A percentile compares a stretch with the other conserved stretches of the same genome.
Evolutionary conservation across 2,329 filamentous ascomycete species (phyloP).

Genomic region (Aciculosporium take): DNA sequence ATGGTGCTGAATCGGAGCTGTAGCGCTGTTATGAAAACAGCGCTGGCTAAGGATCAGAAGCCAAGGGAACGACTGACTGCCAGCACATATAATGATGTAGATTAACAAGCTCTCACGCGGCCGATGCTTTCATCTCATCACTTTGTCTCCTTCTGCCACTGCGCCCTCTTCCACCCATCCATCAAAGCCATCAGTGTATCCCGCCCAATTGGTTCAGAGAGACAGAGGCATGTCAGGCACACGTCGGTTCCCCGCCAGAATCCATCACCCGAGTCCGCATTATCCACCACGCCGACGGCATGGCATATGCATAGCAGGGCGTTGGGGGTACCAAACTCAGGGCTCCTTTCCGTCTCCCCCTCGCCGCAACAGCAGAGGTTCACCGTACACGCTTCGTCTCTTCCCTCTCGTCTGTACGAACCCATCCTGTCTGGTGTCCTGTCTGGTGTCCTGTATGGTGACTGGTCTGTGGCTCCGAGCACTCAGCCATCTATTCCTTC

Average conservation of each 20-base stretch:
- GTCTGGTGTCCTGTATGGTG: too few relatives aligned
- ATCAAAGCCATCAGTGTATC: neutral
- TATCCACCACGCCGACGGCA: neutral
- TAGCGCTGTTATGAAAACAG: constrained; percentile 14
- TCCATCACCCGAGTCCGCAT: neutral
- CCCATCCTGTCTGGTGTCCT: neutral
- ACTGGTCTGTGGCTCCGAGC: too few relatives aligned
- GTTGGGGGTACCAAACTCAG: constrained; percentile 12
- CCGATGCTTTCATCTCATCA: neutral
- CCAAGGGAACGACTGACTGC: neutral
- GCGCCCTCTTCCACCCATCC: neutral
- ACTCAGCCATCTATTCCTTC: too few relatives aligned
- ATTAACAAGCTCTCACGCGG: neutral
- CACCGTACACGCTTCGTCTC: neutral
- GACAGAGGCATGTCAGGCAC: neutral
- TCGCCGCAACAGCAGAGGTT: neutral
- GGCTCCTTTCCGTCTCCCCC: neutral
- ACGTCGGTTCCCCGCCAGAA: neutral
- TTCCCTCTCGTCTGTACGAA: neutral
- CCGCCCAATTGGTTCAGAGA: neutral
- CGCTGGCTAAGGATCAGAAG: neutral
- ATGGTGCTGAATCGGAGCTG: constrained; percentile 44
- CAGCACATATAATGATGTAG: neutral
- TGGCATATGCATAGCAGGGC: constrained; percentile 20
- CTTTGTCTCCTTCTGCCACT: neutral